These are phyloP conservation scores for Galeopsis tetrahit DNA, from an alignment of 257 asterid genomes.

Conservation along the genomic window DNA sequence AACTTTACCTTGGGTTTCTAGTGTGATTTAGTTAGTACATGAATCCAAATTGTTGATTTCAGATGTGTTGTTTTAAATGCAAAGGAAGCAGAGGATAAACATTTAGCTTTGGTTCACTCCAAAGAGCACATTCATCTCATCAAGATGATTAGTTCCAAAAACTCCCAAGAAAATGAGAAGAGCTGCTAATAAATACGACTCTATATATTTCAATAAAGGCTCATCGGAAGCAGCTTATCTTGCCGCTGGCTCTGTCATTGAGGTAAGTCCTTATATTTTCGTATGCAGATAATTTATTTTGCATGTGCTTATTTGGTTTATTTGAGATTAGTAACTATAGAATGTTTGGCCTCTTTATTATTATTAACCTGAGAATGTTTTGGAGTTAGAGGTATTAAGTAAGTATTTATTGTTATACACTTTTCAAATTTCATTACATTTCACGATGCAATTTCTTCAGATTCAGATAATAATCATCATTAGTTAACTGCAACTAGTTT, in stretches of 20 bases:
- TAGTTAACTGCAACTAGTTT: not conserved
- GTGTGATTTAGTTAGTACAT: too few relatives aligned
- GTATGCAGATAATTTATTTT: not conserved
- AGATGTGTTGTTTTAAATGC: slow-evolving; percentile 4
- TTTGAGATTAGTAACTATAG: not conserved
- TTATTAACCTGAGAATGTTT: not conserved
- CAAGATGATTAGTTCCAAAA: not conserved
- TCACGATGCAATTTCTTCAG: not conserved
- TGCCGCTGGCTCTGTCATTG: not conserved
- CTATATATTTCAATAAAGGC: slow-evolving; percentile 10
- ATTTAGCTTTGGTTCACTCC: slow-evolving; percentile 9
- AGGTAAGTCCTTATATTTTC: not conserved
- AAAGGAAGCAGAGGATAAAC: not conserved
- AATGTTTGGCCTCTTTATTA: not conserved
- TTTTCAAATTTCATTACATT: not conserved
- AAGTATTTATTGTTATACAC: too few relatives aligned
- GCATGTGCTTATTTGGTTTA: not conserved
- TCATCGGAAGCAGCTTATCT: slow-evolving; percentile 5
- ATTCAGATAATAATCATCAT: not conserved
- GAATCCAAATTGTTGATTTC: not conserved
- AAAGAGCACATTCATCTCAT: not conserved
- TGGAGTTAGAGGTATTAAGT: too few relatives aligned
- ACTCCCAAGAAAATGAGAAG: not conserved
- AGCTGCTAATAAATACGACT: not conserved
- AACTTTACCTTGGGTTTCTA: too few relatives aligned